Evolutionary conservation across 352 stramenopile genomes (phyloP), one percentile per base, ranked within the genome.

Genomic region (Pythium phragmiticola): DNA sequence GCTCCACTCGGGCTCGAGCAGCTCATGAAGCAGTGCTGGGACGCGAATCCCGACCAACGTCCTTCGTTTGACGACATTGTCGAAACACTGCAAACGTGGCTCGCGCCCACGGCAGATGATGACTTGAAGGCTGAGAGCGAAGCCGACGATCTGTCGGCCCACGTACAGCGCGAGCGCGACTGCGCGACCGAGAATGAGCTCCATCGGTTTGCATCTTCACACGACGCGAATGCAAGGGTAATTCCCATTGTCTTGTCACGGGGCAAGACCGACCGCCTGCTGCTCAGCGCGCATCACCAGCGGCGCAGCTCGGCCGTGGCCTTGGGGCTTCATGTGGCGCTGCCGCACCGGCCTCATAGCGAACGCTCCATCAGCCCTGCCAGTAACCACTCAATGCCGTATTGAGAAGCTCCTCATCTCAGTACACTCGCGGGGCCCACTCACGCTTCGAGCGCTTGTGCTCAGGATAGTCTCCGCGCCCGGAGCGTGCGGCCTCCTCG

Each of bases 21-120:
- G 21, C 61, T 92, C 36, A 92, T 92, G 82, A 78, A 72, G 46
- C 80, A 88, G 48, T 92, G 84, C 60, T 93, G 82, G 84, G 77
- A 91, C 52, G 57, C 70, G 2, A 75, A 91, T 37, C 82, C 83
- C 3, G 80, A 89, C 48, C 78, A 90, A 53, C 75, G 82, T 1
- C 82, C 84, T 34, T 76, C 70, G 0, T 93, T 91, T 52, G 73
- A 57, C 1, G 79, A 92, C 13, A 84, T 90, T 33, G 66, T 70
- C 2, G 76, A 79, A 49, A 90, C 81, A 26, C 58, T 90, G 4
- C 59, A 77, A n/a, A 85, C 76, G 58, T 90, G 79, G 81, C 45
- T 88, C 26, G 23, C 56, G 7, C 72, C 74, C 12, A 48, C 65
- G 43, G 69, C 47, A 16, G 30, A 48, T 12, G 48, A 65, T 21